Base-by-base conservation (phyloP, 2,329 filamentous ascomycete species). In the Gliomastix tumulicola region DNA sequence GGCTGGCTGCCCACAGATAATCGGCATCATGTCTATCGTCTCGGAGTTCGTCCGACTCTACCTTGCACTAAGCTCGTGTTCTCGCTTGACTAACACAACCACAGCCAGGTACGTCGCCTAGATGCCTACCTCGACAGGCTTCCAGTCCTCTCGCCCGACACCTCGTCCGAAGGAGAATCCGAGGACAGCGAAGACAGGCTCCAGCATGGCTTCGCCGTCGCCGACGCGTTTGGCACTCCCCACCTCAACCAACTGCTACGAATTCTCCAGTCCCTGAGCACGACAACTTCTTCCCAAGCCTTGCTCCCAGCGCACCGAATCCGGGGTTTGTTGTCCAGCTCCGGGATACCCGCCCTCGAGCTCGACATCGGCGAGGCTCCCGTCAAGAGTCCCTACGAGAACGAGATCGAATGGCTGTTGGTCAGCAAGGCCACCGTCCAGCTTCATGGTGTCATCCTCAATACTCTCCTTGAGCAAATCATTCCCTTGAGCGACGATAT, bases 401-500 rank as follows among this genome's bases (percentile, higher is more conserved):
- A 75, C 35, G 86, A 96, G 50, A 72, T 96, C 34, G 84, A 94
- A 59, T 97, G 92, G 92, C 65, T 96, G 18, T 68, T 96, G 13
- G 75, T 94, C 21, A 87, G 84, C 60, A 98, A 97, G 59, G 89
- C 89, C 5, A 86, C 89, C 0, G 79, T 89, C n/a, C 90, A 96
- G 53, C 81, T 84, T 2, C 94, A 95, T 51, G 90, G 90, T 5
- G 65, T 86, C 34, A 73, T 94, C 28, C 66, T 96, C 47, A 80
- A 81, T 47, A 79, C 76, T 0, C 71, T 97, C 4, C 63, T 96
- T 10, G 83, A 90, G 38, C 84, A 92, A 49, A 94, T 88, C 10
- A 79, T 90, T 10, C 82, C 83, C 1, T 62, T 98, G 15, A 85
- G 80, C 49, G 82, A 95, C 45, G 88, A 95, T 48, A 82, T 95